phyloP scores from a whole-genome alignment of 2,329 filamentous ascomycete species.

The Fusarium tricinctum region DNA sequence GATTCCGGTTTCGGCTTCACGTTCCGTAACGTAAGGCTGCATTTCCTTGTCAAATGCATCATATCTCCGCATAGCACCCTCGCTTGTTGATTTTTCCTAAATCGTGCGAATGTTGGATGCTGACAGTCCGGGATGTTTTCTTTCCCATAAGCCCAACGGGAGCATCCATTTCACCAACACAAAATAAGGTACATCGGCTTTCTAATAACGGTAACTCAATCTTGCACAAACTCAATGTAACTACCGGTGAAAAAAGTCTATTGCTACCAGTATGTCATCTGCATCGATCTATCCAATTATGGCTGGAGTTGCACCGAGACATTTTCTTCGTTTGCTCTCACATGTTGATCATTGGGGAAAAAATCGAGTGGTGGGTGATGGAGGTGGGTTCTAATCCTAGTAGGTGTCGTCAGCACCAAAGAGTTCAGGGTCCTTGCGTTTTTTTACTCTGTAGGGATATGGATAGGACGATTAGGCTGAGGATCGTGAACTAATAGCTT shows the following conservation, averaged over 20 bases:
- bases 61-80: not conserved
- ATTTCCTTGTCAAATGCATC: not conserved
- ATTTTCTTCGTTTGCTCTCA: conserved; percentile 17
- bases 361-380: conserved; percentile 33
- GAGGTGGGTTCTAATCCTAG: conserved; percentile 32
- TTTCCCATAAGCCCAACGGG: conserved; percentile 29
- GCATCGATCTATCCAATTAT: conserved; percentile 1
- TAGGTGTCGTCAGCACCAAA: conserved; percentile 47
- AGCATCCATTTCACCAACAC: conserved; percentile 22
- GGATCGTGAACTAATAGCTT: conserved; percentile 9
- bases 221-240: conserved; percentile 8
- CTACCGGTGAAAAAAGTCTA: not conserved
- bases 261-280: not conserved
- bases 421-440: conserved; percentile 32
- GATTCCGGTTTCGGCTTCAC: not conserved
- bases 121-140: conserved; percentile 14
- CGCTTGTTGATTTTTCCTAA: not conserved
- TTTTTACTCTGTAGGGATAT: conserved; percentile 11
- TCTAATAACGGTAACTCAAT: conserved; percentile 26
- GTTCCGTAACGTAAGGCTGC: conserved; percentile 14
- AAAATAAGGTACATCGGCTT: not conserved
- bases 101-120: conserved; percentile 5
- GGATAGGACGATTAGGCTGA: no score
- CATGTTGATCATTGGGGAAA: conserved; percentile 27
- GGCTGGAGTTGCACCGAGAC: not conserved